Evolutionary conservation across 2,329 filamentous ascomycete genomes (phyloP).

Genomic region (Colletotrichum horii): DNA sequence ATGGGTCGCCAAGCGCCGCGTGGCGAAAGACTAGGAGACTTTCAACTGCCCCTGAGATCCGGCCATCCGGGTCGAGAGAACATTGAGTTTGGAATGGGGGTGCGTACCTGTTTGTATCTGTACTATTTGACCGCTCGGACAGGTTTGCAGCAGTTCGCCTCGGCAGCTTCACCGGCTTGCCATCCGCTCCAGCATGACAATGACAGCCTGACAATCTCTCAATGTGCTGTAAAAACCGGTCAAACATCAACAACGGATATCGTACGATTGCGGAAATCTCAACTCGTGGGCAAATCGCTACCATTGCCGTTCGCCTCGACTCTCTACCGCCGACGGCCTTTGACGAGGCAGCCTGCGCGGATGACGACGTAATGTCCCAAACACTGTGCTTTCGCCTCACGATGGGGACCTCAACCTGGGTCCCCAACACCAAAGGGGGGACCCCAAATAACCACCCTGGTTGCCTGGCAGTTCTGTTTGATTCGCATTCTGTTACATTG

Average conservation of each 20-base stretch:
- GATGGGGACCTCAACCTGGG: neutral
- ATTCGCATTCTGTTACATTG: neutral
- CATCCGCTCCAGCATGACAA: neutral
- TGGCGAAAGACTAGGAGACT: conserved; percentile 21
- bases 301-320: neutral
- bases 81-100: neutral
- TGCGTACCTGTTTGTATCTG: conserved; percentile 12
- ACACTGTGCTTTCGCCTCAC: neutral
- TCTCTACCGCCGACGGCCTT: neutral
- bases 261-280: neutral
- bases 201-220: neutral
- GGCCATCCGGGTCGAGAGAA: conserved; percentile 21
- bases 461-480: neutral
- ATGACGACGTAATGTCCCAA: neutral
- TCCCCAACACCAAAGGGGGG: neutral
- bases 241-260: neutral
- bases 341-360: neutral
- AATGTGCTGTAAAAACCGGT: neutral
- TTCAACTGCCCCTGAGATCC: conserved; percentile 21
- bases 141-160: neutral
- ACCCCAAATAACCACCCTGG: neutral
- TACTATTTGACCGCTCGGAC: conserved; percentile 1
- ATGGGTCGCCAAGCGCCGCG: conserved; percentile 21
- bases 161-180: neutral
- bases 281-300: neutral